A percentile compares a stretch with the other conserved stretches of the same genome.
Conservation (phyloP, 2,329 filamentous ascomycete species). For the Fusarium domesticum region DNA sequence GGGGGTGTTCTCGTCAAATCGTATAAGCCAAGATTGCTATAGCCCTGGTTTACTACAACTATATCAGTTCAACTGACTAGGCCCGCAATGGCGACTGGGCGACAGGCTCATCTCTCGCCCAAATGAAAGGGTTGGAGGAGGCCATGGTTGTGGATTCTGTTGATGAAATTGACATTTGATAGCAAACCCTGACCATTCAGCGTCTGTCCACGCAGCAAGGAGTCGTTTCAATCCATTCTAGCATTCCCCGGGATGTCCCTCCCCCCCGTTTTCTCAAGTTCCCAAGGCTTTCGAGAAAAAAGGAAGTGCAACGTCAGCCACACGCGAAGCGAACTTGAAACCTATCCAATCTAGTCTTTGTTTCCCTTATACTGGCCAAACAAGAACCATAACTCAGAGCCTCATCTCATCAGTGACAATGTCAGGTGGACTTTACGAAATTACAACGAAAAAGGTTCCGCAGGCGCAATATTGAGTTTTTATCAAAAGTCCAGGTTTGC, state of each 20-base stretch:
- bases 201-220: constrained; percentile 14
- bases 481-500: constrained; percentile 6
- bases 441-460: constrained; percentile 29
- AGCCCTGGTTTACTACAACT: no score
- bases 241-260: constrained; percentile 30
- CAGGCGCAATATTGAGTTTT: constrained; percentile 20
- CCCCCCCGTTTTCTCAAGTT: constrained; percentile 12
- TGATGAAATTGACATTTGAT: constrained; percentile 11
- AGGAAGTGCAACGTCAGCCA: constrained; percentile 26
- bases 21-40: no score
- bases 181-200: constrained; percentile 16
- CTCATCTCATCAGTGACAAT: constrained; percentile 29
- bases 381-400: no score
- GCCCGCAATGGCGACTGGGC: constrained; percentile 9
- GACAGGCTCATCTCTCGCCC: constrained; percentile 16
- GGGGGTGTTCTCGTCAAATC: no score
- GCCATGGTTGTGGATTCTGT: constrained; percentile 13
- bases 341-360: no score
- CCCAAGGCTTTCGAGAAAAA: constrained; percentile 1
- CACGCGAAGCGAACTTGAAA: constrained; percentile 12
- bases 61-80: constrained; percentile 7
- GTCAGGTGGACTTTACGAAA: constrained; percentile 26
- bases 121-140: constrained; percentile 22
- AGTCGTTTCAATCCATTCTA: constrained; percentile 28
- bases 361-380: no score